phyloP scores from a whole-genome alignment of 371 early-diverging fungal species.

The Mucor plumbeus region DNA sequence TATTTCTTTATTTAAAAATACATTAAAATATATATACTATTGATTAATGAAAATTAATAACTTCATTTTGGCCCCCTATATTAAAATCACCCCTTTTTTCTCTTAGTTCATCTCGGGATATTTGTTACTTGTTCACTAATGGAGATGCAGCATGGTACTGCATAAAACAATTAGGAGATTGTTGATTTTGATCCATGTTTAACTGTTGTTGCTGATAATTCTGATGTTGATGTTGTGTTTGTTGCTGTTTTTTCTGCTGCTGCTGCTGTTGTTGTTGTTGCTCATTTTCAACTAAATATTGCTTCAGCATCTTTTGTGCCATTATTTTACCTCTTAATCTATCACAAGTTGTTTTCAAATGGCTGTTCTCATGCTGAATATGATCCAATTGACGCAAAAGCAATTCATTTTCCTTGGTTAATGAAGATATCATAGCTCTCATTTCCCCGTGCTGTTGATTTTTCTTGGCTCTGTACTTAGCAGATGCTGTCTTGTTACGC shows the following conservation, averaged over 20 bases:
- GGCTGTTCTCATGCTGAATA: constrained; percentile 53
- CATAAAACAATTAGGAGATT: background rate
- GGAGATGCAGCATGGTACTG: background rate
- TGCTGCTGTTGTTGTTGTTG: constrained; percentile 2
- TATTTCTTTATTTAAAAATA: background rate
- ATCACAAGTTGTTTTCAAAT: constrained; percentile 57
- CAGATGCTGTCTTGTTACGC: constrained; percentile 69
- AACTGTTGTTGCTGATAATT: no score
- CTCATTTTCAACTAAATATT: constrained; percentile 16
- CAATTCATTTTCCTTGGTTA: constrained; percentile 61
- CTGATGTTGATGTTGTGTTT: no score
- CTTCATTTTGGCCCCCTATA: background rate
- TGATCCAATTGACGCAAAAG: constrained; percentile 58
- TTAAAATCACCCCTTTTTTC: background rate
- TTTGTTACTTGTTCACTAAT: background rate
- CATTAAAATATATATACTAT: background rate
- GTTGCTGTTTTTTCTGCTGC: no score
- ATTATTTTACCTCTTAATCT: constrained; percentile 59
- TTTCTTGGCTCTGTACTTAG: constrained; percentile 71
- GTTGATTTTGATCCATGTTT: no score
- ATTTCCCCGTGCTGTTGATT: constrained; percentile 69
- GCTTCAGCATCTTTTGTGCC: constrained; percentile 62
- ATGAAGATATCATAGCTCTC: constrained; percentile 47
- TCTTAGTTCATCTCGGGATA: background rate
- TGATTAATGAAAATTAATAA: background rate